Evolutionary conservation across 306 rosid species (phyloP).

Genomic region (Vigna mungo): DNA sequence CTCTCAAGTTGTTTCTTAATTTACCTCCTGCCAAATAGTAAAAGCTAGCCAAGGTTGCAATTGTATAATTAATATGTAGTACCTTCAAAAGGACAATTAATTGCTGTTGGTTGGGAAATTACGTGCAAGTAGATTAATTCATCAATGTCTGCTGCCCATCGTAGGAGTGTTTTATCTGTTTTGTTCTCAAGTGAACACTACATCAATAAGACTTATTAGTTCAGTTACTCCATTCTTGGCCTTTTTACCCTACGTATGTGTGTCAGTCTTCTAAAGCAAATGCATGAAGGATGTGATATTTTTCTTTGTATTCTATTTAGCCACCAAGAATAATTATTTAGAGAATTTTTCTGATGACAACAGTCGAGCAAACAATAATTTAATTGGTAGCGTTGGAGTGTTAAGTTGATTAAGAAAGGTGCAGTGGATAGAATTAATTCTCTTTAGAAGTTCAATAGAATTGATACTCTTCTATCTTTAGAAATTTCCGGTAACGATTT

Average conservation of each 20-base stretch:
- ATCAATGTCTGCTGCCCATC: constrained; percentile 19
- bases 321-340: not conserved
- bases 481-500: too few relatives aligned
- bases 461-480: too few relatives aligned
- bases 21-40: not conserved
- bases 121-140: constrained; percentile 26
- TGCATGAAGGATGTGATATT: constrained; percentile 26
- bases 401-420: not conserved
- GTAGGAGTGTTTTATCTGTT: constrained; percentile 22
- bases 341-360: too few relatives aligned
- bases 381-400: not conserved
- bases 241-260: not conserved
- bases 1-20: constrained; percentile 52
- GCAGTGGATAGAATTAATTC: not conserved
- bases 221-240: not conserved
- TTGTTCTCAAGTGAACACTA: constrained; percentile 39
- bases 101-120: constrained; percentile 25
- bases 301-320: not conserved
- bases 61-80: not conserved
- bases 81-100: constrained; percentile 13
- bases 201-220: constrained; percentile 38
- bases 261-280: constrained; percentile 2
- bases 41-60: not conserved
- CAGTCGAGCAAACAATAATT: too few relatives aligned
- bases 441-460: not conserved